Evolutionary conservation across 495 filamentous ascomycete species (phyloP), one percentile per base, ranked within the genome.

Genomic region (Aspergillus baeticus): DNA sequence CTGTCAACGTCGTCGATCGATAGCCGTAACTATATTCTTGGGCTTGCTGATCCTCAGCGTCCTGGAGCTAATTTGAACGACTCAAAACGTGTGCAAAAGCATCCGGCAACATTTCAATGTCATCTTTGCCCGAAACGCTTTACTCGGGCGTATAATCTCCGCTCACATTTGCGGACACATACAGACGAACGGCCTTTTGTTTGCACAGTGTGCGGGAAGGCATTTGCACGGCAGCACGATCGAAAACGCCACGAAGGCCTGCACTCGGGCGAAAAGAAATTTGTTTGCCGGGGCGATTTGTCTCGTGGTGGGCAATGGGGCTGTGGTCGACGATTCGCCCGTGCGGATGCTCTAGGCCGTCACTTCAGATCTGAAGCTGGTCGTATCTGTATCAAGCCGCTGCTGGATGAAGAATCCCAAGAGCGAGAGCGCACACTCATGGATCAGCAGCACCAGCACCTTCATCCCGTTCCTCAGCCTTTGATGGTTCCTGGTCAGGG

Each of bases 341-440:
- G 94, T 51, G 94, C 94, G 7, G 94, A 98, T 71, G 94, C 95
- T 2, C 77, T 98, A 2, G 94, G 94, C 14, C 85, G 94, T n/a
- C 94, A 98, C 70, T 98, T 98, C 81, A 81, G 94, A 45, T 93
- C 89, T 11, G 94, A 98, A 74, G 95, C 94, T 2, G 94, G 94
- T 10, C 84, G 94, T 5, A 89, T 96, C 39, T 98, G 94, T 69
- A 98, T 98, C 70, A 96, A 95, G 61, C 91, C 94, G 4, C 77
- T 98, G 3, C 79, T 98, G 8, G 95, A 96, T 49, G 92, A 96
- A 68, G 92, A 97, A 65, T 86, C 86, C 17, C 76, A 85, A 21
- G 91, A 96, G 64, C 79, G 90, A 11, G 84, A 90, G 31, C 78
- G 87, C 8, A 64, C 76, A 13, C 81, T 85, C 69, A 78, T 87